A percentile compares a stretch with the other conserved stretches of the same genome.
Conservation (phyloP, 176 grass and related monocot species). For the Pontederia paniculata region DNA sequence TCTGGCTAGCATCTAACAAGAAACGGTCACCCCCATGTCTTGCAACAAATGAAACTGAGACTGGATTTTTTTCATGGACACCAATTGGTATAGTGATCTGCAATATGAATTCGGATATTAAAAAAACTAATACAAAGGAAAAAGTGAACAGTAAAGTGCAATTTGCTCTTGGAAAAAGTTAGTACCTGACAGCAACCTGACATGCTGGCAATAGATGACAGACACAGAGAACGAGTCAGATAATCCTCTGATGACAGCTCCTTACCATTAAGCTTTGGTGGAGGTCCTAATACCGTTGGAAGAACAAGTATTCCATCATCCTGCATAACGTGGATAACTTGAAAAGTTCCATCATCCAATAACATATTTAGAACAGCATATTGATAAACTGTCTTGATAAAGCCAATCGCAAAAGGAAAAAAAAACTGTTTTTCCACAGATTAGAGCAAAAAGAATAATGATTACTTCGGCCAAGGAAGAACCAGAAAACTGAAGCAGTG, state of each 20-base stretch:
- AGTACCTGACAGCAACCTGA: slow-evolving; percentile 95
- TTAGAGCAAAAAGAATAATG: too few species aligned
- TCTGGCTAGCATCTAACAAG: slow-evolving; percentile 65
- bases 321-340: slow-evolving; percentile 18
- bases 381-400: too few species aligned
- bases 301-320: slow-evolving; percentile 94
- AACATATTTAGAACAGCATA: too few species aligned
- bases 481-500: too few species aligned
- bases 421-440: too few species aligned
- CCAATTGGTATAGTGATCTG: slow-evolving; percentile 71
- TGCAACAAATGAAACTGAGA: slow-evolving; percentile 87
- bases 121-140: neutral
- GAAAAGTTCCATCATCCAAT: too few species aligned
- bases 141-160: too few species aligned
- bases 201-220: slow-evolving; percentile 74
- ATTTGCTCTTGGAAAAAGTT: too few species aligned
- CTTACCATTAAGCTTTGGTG: slow-evolving; percentile 72
- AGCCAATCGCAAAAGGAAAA: too few species aligned
- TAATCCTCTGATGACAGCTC: slow-evolving; percentile 61
- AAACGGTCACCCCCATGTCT: slow-evolving; percentile 68
- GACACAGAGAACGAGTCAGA: slow-evolving; percentile 39
- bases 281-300: slow-evolving; percentile 67
- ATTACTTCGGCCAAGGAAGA: too few species aligned
- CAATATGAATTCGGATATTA: slow-evolving; percentile 15
- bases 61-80: slow-evolving; percentile 63